Base-by-base conservation (phyloP, 768 basidiomycete species). In the Pisolithus albus region DNA sequence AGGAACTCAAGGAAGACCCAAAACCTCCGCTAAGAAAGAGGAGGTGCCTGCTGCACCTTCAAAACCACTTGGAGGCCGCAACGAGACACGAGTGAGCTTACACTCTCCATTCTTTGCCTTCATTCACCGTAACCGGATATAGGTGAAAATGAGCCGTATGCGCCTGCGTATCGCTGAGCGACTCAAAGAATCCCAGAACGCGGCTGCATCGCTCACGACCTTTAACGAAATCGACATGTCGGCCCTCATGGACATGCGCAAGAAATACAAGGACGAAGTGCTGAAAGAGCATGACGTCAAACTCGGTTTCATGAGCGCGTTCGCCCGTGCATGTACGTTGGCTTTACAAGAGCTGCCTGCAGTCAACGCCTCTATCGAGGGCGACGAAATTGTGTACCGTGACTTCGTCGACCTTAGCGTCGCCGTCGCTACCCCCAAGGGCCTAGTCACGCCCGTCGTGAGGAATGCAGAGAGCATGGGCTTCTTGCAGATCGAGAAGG, bases 161-260 rank as follows among this genome's bases (percentile, higher is more conserved):
- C 90, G 95, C 44, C 77, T 89, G 56, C 91, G 94, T 55, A 99
- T 99, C 63, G 88, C 94, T 44, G 92, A 94, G 72, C 92, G 95
- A 48, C 82, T 99, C 67, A 99, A 99, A 75, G 87, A 96, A 67
- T 95, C 94, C 21, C 95, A 99, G 69, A 96, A 97, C 66, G 82
- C 90, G 18, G 96, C 95, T 4, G 95, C 95, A 44, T 94, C 92
- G 46, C 71, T 98, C 53, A 98, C 96, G 32, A 98, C 95, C 23
- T 99, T 99, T 81, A 97, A 99, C 75, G 95, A 99, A 73, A 91
- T 99, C 65, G 95, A 98, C 75, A 98, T 99, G 95, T 93, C 92
- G 39, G 86, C 89, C 40, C 74, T 98, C 51, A 88, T 96, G 75
- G 84, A 86, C 39, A 83, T 98, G 84, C 88, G 95, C 62, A 82